Base-by-base conservation (phyloP, 1,139 yeast genomes). In the Taphrina confusa region DNA sequence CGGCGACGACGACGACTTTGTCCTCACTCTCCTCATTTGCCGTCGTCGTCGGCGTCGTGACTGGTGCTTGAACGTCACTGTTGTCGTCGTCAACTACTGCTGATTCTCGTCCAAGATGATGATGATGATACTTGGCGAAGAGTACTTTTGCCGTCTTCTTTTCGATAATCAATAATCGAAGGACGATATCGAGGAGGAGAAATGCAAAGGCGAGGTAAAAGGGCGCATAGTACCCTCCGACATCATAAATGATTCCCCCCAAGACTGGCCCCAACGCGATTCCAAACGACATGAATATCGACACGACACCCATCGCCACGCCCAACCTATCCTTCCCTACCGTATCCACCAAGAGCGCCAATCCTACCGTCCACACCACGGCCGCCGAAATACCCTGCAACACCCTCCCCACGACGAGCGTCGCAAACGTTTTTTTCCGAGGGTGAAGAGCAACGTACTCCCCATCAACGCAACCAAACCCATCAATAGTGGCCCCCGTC, bases 361-460 rank as follows among this genome's bases (percentile, higher is more conserved):
- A 62, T 3, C 76, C 76, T n/a, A 71, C 74, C 0, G 71, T 68
- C 76, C 76, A 73, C 4, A 72, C 74, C 3, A 71, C 66, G n/a
- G 72, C 72, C 11, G 70, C 74, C 28, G 75, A 68, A 1, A 70
- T 37, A 1, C 76, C 76, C 60, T 73, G 75, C 20, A 73, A 42
- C 12, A 71, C 61, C 30, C 76, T 67, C 25, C 74, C 76, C 36
- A 69, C 66, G 55, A 69, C 65, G 57, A 70, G 72, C 44, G 70
- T 57, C 40, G 67, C 68, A 25, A 70, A 57, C 1, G 67, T 63
- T 23, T 61, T 64, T n/a, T 9, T n/a, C 73, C 66, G 31, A 73
- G 63, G 45, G 69, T 67, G 16, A 72, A 64, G 50, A 73, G 65
- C 11, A 69, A 52, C 0, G 74, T 71, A 4, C 74, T 66, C 0